Percentiles rank a stretch among this genome's conserved stretches.
Evolutionary conservation across 495 filamentous ascomycete genomes (phyloP).

Genomic region (Glutinoglossum americanum): DNA sequence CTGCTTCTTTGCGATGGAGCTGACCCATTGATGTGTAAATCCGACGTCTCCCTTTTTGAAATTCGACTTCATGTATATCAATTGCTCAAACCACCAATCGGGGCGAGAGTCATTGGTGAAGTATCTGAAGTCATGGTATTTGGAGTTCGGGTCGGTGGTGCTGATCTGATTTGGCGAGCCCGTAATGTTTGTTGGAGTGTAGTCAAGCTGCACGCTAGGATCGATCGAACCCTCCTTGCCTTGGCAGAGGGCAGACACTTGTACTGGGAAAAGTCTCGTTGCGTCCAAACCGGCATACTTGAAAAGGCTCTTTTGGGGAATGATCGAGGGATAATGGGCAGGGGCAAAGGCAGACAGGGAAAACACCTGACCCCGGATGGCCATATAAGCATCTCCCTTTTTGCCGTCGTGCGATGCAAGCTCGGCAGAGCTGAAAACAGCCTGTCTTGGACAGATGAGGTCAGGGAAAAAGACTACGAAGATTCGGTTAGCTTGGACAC

Average conservation of each 20-base stretch:
- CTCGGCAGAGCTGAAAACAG: constrained; percentile 67
- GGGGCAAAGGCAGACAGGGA: constrained; percentile 55
- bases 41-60: constrained; percentile 82
- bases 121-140: constrained; percentile 85
- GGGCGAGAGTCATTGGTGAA: constrained; percentile 61
- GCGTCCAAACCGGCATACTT: constrained; percentile 76
- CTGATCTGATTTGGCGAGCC: constrained; percentile 40
- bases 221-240: constrained; percentile 44
- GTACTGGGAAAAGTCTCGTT: constrained; percentile 74
- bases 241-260: constrained; percentile 79
- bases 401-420: constrained; percentile 56
- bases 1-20: constrained; percentile 39
- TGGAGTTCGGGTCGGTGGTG: constrained; percentile 43
- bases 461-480: constrained; percentile 49
- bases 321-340: constrained; percentile 55
- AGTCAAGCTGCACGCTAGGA: constrained; percentile 58
- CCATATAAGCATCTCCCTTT: constrained; percentile 38
- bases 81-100: constrained; percentile 81
- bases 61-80: constrained; percentile 47
- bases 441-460: constrained; percentile 76
- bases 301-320: constrained; percentile 41
- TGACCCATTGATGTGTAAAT: constrained; percentile 59
- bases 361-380: constrained; percentile 79
- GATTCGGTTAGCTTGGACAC: constrained; percentile 2
- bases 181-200: constrained; percentile 52